Base-by-base conservation (phyloP, 2,329 filamentous ascomycete genomes). In the Penicillium sp. region DNA sequence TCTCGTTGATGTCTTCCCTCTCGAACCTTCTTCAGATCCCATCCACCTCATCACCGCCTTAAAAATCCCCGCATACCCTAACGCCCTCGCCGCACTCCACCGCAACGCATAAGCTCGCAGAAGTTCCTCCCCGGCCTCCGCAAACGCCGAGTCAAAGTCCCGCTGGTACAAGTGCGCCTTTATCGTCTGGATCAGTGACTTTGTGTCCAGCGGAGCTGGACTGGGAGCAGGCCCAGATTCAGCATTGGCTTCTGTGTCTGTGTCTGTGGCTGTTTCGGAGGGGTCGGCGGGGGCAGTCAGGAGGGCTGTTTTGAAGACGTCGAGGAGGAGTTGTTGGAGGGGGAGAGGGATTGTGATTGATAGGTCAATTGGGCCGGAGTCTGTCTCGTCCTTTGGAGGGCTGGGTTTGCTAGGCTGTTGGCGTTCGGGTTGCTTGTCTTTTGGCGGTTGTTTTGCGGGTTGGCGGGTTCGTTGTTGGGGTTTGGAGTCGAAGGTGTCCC, bases 141-240 rank as follows among this genome's bases (percentile, higher is more conserved):
- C 68, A 77, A 98, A 99, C 0, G 94, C 94, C 16, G 81, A 78
- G 13, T 82, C 82, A 76, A 98, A 98, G 73, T 98, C 91, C 35
- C 95, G 86, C 59, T 90, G 87, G 73, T 89, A 98, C 9, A 99
- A 82, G 63, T 94, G 91, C 7, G 87, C 83, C 75, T 98, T 99
- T 62, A 98, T 85, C 54, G 88, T 85, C 71, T 96, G 94, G 19
- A 98, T 82, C 3, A 87, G 75, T 1, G 80, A 70, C 33, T 80
- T 77, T 11, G 84, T 76, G 51, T 76, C 69, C 13, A 71, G 35
- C n/a, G 53, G 24, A 27, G 24, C 4, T 27, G 24, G 46, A 31
- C 50, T 37, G 35, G 55, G 54, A 14, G 43, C 22, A 24, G 56
- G 52, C n/a, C 40, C 22, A 24, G 31, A 24, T 59, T 41, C n/a